phyloP scores from a whole-genome alignment of 768 basidiomycete genomes.

The Rhodotorula kratochvilovae region DNA sequence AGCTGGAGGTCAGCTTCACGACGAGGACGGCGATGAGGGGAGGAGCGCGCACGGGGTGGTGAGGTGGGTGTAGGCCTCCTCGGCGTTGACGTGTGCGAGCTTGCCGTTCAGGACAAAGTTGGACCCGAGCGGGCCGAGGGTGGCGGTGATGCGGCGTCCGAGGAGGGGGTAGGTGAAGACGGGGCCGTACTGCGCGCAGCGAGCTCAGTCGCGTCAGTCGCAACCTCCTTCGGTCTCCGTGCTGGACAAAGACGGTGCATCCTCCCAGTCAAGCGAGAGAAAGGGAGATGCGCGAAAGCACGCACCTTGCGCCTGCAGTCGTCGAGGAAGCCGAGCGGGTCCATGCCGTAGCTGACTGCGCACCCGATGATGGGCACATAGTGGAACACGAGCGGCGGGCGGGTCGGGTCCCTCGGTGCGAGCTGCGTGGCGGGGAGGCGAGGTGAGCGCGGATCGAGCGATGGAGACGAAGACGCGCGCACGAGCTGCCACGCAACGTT shows the following conservation, averaged over 20 bases:
- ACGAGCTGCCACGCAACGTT: slow-evolving; percentile 37
- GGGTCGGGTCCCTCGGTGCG: slow-evolving; percentile 24
- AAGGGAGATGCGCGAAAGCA: too few relatives aligned
- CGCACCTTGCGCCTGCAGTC: slow-evolving; percentile 61
- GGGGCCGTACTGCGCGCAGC: slow-evolving; percentile 69
- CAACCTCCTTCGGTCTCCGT: too few relatives aligned
- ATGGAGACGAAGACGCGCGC: neutral
- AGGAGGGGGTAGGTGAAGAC: slow-evolving; percentile 89
- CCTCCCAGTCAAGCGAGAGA: too few relatives aligned
- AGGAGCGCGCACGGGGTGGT: slow-evolving; percentile 47
- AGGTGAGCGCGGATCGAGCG: neutral
- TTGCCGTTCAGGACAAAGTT: slow-evolving; percentile 94
- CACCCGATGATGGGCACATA: slow-evolving; percentile 87
- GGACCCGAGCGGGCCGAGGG: slow-evolving; percentile 83
- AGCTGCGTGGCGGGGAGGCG: slow-evolving; percentile 8
- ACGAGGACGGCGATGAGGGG: slow-evolving; percentile 58
- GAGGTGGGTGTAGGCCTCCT: slow-evolving; percentile 74
- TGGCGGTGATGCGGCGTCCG: slow-evolving; percentile 84
- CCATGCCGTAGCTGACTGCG: slow-evolving; percentile 80
- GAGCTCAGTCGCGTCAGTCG: neutral
- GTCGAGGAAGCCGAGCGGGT: slow-evolving; percentile 71
- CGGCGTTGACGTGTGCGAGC: slow-evolving; percentile 83
- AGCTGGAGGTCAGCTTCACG: slow-evolving; percentile 43
- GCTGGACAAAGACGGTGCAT: too few relatives aligned
- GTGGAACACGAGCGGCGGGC: slow-evolving; percentile 90